Evolutionary conservation across 257 asterid species (phyloP), one percentile per base, ranked within the genome.

Genomic region (Solanum sejunctum): DNA sequence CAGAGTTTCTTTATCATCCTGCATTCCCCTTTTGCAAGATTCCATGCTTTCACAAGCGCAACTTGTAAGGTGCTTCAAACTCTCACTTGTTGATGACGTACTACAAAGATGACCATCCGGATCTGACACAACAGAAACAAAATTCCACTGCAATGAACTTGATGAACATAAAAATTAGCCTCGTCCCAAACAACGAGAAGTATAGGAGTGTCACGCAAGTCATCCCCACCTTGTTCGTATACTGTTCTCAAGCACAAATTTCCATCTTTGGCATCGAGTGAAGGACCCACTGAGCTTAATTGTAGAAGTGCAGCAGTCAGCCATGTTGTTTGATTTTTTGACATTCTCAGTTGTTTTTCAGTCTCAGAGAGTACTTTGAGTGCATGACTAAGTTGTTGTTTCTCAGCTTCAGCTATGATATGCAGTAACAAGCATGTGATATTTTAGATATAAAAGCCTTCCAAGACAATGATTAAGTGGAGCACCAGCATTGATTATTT

Each of bases 311-410:
- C 97, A 36, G 88, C 96, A 51, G 95, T 94, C 64, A 94, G 91
- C 98, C 97, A 94, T 3, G 97, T 93, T 51, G 91, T 87, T 90
- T 94, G 98, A 89, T 92, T 94, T 88, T 94, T 94, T 18, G 98
- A 88, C 78, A 77, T 83, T 86, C 96, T 90, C 84, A 96, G 79
- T 86, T 96, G 99, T 86, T 95, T 95, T 90, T 96, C 98, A 7
- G 98, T 88, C 77, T 96, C 95, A 7, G 93, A 93, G 52, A 95
- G 98, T 86, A 95, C 80, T 89, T 92, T 95, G 78, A 97, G 90
- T 20, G 98, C 98, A 47, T 90, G 93, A 64, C 91, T 91, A 12
- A 97, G 97, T 86, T 92, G 98, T 89, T 90, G 97, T 85, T 89
- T 77, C 80, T 92, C 96, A 7, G 93, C 94, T 85, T 93, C 98